These are phyloP conservation scores for Gastrolobium bilobum DNA, from an alignment of 306 rosid species.

Conservation along the genomic window DNA sequence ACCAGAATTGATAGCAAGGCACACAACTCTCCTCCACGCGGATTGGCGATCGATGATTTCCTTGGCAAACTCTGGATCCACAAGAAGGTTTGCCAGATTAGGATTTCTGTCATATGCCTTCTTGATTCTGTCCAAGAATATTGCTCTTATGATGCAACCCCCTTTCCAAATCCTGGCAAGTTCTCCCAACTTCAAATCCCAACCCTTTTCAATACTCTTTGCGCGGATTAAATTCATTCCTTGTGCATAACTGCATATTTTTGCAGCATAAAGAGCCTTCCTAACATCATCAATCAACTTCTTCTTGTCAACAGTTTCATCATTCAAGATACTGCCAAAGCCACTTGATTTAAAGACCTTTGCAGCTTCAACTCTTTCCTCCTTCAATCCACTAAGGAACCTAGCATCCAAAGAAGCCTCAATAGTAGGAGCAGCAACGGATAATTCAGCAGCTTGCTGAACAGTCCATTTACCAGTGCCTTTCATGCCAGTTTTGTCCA, in stretches of 20 bases:
- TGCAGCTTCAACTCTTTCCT: constrained; percentile 78
- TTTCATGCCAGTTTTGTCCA: constrained; percentile 91
- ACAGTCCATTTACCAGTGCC: constrained; percentile 92
- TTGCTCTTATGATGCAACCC: constrained; percentile 81
- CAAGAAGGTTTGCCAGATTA: constrained; percentile 81
- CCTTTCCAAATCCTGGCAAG: constrained; percentile 94
- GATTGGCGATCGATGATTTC: constrained; percentile 82
- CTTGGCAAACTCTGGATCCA: constrained; percentile 84
- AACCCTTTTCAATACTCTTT: constrained; percentile 77
- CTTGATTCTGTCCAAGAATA: constrained; percentile 81
- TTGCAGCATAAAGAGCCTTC: constrained; percentile 81
- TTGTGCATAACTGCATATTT: constrained; percentile 86
- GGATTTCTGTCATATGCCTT: constrained; percentile 78
- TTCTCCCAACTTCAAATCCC: constrained; percentile 80
- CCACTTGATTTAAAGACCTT: constrained; percentile 68
- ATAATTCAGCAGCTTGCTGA: constrained; percentile 88
- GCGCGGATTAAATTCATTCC: constrained; percentile 89
- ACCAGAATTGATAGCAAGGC: constrained; percentile 77
- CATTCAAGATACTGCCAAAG: constrained; percentile 59
- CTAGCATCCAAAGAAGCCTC: constrained; percentile 86
- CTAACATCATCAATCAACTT: constrained; percentile 80
- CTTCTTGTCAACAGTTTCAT: constrained; percentile 69
- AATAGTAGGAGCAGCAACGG: constrained; percentile 84
- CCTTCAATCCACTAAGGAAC: constrained; percentile 86
- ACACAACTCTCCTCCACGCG: constrained; percentile 81